Evolutionary conservation across 495 filamentous ascomycete genomes (phyloP).

Genomic region (Lineolata rhizophorae): DNA sequence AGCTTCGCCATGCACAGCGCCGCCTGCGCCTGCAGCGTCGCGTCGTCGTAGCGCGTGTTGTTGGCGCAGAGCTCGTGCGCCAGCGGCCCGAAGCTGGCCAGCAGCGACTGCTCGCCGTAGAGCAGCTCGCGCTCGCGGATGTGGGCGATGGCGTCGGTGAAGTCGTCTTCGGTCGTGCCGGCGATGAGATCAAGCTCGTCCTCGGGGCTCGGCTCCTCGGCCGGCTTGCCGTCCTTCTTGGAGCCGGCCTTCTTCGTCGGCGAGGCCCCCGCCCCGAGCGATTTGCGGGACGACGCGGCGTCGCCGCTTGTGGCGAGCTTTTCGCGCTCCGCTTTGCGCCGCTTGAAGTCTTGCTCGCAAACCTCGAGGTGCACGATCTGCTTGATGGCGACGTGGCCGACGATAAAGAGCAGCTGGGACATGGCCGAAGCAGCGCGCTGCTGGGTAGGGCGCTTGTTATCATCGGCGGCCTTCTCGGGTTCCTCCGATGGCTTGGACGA

Average conservation of each 20-base stretch:
- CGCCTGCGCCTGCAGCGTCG: conserved; percentile 72
- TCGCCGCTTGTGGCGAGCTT: conserved; percentile 32
- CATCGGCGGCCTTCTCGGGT: conserved; percentile 16
- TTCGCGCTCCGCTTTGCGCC: conserved; percentile 83
- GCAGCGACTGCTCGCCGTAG: conserved; percentile 63
- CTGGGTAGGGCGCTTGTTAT: conserved; percentile 7
- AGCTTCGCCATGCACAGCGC: conserved; percentile 95
- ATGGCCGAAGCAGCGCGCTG: conserved; percentile 38
- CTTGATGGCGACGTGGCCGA: conserved; percentile 93
- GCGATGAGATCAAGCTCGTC: conserved; percentile 94
- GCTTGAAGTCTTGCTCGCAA: conserved; percentile 92
- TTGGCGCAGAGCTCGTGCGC: conserved; percentile 86
- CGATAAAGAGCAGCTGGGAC: conserved; percentile 83
- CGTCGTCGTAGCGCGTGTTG: conserved; percentile 72
- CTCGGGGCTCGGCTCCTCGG: conserved; percentile 20
- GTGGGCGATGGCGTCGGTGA: conserved; percentile 85
- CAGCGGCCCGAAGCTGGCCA: conserved; percentile 75
- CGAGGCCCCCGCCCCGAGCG: not conserved
- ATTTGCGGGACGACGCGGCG: conserved; percentile 9
- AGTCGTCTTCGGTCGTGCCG: conserved; percentile 94
- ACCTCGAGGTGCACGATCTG: conserved; percentile 99
- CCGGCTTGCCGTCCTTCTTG: conserved; percentile 18
- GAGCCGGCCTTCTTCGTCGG: conserved; percentile 28
- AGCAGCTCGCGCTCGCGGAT: conserved; percentile 88
- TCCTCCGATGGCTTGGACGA: conserved; percentile 17